A percentile compares a stretch with the other conserved stretches of the same genome.
Conservation (phyloP, 1,139 yeast species). For the Geotrichum klebahnii region DNA sequence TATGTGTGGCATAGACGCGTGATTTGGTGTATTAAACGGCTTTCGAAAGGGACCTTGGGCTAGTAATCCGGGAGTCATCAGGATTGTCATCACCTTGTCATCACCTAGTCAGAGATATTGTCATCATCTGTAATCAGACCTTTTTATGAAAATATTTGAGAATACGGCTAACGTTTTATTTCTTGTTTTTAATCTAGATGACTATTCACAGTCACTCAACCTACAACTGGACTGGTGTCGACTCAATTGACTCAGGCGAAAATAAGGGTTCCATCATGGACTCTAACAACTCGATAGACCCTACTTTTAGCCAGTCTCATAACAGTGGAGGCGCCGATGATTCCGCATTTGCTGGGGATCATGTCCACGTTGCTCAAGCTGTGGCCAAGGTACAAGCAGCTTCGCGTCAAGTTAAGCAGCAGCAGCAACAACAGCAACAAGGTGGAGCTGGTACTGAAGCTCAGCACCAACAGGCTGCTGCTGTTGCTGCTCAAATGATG, state of each 20-base stretch:
- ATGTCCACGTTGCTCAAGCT: constrained; percentile 21
- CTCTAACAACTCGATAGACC: constrained; percentile 17
- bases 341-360: constrained; percentile 13
- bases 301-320: constrained; percentile 16
- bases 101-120: constrained; percentile 8
- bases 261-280: constrained; percentile 12
- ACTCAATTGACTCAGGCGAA: constrained; percentile 18
- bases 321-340: constrained; percentile 9
- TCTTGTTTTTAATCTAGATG: not conserved
- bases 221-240: constrained; percentile 17
- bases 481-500: not conserved
- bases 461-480: not conserved
- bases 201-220: constrained; percentile 11
- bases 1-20: not conserved
- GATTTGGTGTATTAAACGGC: not conserved
- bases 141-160: not conserved
- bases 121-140: not conserved
- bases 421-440: not conserved
- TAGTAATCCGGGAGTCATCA: not conserved
- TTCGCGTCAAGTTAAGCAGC: not conserved
- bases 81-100: constrained; percentile 5
- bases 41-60: too few relatives aligned
- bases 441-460: not conserved
- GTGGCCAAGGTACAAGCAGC: constrained; percentile 19
- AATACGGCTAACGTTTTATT: not conserved